Evolutionary conservation across 495 filamentous ascomycete species (phyloP).

Genomic region (Trypethelium eluteriae): DNA sequence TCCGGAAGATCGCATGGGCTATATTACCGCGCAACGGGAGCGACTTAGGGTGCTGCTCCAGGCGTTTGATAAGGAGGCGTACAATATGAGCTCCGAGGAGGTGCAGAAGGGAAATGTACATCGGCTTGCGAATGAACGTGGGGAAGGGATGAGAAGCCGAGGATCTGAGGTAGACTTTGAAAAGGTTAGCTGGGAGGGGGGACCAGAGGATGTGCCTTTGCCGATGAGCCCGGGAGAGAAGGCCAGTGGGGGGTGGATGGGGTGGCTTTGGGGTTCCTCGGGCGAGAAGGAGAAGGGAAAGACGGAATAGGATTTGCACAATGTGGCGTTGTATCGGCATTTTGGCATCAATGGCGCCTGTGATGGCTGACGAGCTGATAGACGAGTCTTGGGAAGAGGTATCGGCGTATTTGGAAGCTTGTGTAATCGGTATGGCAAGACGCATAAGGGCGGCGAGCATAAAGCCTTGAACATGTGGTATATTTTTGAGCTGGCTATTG

Average conservation of each 20-base stretch:
- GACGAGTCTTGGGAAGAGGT: background rate
- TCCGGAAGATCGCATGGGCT: constrained; percentile 56
- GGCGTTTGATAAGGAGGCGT: constrained; percentile 67
- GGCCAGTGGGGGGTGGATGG: constrained; percentile 48
- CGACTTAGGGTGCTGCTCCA: constrained; percentile 60
- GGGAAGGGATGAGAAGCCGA: constrained; percentile 54
- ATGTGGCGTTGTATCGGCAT: background rate
- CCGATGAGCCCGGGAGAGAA: constrained; percentile 28
- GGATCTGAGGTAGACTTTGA: constrained; percentile 74
- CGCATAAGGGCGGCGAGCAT: background rate
- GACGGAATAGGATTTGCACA: background rate
- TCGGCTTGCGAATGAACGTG: constrained; percentile 21
- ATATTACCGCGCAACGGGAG: constrained; percentile 66
- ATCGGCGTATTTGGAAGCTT: background rate
- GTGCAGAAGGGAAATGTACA: constrained; percentile 16
- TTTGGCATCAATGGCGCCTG: background rate
- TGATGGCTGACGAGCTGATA: background rate
- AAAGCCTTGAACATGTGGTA: background rate
- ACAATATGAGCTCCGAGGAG: constrained; percentile 32
- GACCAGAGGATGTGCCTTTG: constrained; percentile 27
- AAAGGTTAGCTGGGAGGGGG: constrained; percentile 65
- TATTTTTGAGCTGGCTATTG: background rate
- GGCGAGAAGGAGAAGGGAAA: background rate
- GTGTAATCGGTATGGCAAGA: background rate
- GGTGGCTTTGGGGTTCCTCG: constrained; percentile 47